Evolutionary conservation across 352 stramenopile genomes (phyloP).

Genomic region (Globisporangium splendens): DNA sequence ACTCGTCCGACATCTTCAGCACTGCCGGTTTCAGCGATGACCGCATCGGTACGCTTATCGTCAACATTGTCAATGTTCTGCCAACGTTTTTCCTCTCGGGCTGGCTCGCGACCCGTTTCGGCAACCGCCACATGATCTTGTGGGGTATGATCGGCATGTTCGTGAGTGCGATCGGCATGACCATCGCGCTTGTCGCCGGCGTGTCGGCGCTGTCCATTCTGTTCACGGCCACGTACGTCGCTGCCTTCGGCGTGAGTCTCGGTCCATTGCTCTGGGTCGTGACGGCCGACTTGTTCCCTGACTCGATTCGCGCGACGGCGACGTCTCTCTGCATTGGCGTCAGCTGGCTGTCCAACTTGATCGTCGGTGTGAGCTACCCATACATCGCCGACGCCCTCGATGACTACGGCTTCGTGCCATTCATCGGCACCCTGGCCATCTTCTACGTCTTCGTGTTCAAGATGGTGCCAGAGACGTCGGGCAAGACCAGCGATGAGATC

Average conservation of each 20-base stretch:
- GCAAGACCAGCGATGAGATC: constrained; percentile 62
- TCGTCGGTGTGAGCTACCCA: constrained; percentile 52
- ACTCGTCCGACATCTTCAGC: constrained; percentile 62
- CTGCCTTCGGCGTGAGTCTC: constrained; percentile 41
- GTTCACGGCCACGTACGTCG: constrained; percentile 46
- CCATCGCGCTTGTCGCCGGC: constrained; percentile 18
- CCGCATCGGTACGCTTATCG: constrained; percentile 48
- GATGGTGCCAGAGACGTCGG: constrained; percentile 51
- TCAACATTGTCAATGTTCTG: constrained; percentile 56
- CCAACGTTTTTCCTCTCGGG: constrained; percentile 36
- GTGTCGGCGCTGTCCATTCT: constrained; percentile 32
- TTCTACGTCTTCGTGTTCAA: constrained; percentile 42
- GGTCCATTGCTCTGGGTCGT: constrained; percentile 53
- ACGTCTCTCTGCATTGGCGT: constrained; percentile 40
- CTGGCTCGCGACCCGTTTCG: constrained; percentile 28
- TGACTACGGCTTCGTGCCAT: constrained; percentile 43
- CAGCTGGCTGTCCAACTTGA: constrained; percentile 53
- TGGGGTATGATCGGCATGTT: constrained; percentile 46
- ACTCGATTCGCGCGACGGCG: constrained; percentile 41
- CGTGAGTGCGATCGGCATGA: constrained; percentile 39
- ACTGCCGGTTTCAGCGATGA: constrained; percentile 47
- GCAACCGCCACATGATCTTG: constrained; percentile 55
- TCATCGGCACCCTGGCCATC: constrained; percentile 40
- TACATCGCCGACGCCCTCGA: constrained; percentile 42
- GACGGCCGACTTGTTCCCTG: constrained; percentile 47